Conservation (phyloP, 352 stramenopile species). For the Phytophthora pini region DNA sequence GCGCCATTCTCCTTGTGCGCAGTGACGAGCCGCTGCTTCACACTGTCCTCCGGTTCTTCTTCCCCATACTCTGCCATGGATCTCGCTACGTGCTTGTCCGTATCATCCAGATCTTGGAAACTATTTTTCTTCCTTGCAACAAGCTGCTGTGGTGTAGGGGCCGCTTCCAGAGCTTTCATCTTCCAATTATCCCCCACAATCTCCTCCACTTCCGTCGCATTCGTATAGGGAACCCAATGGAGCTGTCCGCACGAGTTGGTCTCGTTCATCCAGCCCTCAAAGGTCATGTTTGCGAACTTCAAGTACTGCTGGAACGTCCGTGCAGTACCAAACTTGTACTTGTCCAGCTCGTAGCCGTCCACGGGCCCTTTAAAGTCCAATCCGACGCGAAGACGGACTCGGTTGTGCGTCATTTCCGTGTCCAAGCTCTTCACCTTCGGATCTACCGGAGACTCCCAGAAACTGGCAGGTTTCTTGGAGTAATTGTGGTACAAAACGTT, state of each 20-base stretch:
- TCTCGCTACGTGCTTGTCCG: constrained; percentile 3
- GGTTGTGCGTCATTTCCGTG: constrained; percentile 57
- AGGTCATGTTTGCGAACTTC: constrained; percentile 57
- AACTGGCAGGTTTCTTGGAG: constrained; percentile 58
- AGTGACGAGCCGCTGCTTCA: constrained; percentile 16
- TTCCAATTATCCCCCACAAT: constrained; percentile 55
- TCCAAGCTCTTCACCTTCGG: constrained; percentile 40
- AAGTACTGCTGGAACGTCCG: constrained; percentile 60
- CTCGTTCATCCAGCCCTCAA: constrained; percentile 55
- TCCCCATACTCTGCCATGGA: constrained; percentile 27
- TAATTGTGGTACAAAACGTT: constrained; percentile 77
- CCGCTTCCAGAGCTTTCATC: constrained; percentile 15
- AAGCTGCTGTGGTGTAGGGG: constrained; percentile 15
- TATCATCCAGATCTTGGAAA: constrained; percentile 9
- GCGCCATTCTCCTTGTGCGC: constrained; percentile 42
- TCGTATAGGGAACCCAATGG: constrained; percentile 63
- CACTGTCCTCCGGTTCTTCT: constrained; percentile 12
- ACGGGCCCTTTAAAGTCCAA: constrained; percentile 58
- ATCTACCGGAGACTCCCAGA: constrained; percentile 57
- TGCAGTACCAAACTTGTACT: constrained; percentile 53
- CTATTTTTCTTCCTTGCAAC: constrained; percentile 6
- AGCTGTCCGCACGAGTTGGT: constrained; percentile 61
- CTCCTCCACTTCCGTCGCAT: constrained; percentile 49
- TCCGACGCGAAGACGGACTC: constrained; percentile 52
- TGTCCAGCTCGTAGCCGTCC: constrained; percentile 58